These are phyloP conservation scores for Melaleuca alternifolia DNA, from an alignment of 345 rosid genomes.

Conservation along the genomic window DNA sequence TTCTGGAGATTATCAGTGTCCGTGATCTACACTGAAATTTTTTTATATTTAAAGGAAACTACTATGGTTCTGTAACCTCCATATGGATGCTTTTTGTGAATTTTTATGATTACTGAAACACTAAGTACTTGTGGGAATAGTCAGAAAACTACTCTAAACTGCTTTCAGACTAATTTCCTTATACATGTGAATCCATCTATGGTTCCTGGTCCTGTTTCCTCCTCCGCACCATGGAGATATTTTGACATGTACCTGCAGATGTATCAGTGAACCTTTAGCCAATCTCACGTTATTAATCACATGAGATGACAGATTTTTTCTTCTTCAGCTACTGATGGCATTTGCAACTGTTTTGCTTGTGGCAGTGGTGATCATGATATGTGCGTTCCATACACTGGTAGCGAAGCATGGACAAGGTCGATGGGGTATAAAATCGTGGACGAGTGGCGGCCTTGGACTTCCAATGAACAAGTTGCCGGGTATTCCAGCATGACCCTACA, in stretches of 20 bases:
- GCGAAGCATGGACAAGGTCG: slow-evolving; percentile 84
- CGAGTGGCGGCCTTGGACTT: slow-evolving; percentile 84
- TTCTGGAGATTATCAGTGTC: background rate
- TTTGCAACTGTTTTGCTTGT: background rate
- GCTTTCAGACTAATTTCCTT: background rate
- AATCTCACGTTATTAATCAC: background rate
- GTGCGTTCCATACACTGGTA: slow-evolving; percentile 91
- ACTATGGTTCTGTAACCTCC: background rate
- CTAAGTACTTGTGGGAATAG: background rate
- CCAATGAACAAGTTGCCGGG: slow-evolving; percentile 67
- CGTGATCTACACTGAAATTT: background rate
- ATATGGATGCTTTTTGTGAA: background rate
- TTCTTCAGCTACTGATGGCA: background rate
- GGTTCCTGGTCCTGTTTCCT: background rate
- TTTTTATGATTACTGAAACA: background rate
- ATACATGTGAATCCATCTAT: background rate
- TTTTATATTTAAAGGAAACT: background rate
- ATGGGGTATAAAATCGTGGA: slow-evolving; percentile 62
- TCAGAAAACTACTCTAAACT: background rate
- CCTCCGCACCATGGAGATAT: background rate
- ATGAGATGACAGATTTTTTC: background rate
- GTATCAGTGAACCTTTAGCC: background rate
- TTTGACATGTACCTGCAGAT: background rate
- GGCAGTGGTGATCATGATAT: slow-evolving; percentile 90
- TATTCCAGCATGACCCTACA: slow-evolving; percentile 7